Percentiles rank a stretch among this genome's conserved stretches.
Evolutionary conservation across 176 grass and related monocot genomes (phyloP).

Genomic region (Melocanna baccifera): DNA sequence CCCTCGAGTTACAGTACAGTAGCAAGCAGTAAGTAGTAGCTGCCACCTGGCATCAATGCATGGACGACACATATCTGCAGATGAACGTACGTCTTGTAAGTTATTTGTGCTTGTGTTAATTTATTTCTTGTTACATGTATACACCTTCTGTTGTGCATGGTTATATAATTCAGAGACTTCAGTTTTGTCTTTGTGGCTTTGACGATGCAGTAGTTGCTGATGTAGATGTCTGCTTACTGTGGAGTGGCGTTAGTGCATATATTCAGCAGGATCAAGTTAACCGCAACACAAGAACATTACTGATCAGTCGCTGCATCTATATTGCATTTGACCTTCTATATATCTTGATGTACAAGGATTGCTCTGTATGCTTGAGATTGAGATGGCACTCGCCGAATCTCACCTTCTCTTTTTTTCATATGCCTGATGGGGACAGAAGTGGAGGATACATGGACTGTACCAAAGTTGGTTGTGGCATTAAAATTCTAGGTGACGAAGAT

Average conservation of each 20-base stretch:
- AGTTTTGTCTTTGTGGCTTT: neutral
- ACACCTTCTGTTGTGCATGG: neutral
- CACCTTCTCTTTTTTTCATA: neutral
- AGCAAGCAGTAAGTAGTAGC: neutral
- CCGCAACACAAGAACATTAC: neutral
- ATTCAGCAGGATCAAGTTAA: neutral
- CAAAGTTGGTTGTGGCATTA: no score
- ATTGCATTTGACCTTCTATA: neutral
- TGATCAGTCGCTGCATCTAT: neutral
- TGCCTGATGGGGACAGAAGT: no score
- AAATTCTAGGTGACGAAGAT: no score
- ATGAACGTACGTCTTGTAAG: neutral
- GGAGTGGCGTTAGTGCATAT: neutral
- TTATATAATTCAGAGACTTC: neutral
- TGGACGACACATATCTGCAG: neutral
- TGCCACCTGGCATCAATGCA: neutral
- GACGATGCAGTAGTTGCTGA: neutral
- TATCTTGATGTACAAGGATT: neutral
- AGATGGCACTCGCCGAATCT: no score
- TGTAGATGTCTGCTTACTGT: neutral
- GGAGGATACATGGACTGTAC: no score
- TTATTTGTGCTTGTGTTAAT: conserved; percentile 25
- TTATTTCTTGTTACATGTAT: neutral
- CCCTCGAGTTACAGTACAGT: conserved; percentile 2
- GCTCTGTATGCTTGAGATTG: neutral